Evolutionary conservation across 768 basidiomycete species (phyloP).

Genomic region (Candolleomyces aberdarensis): DNA sequence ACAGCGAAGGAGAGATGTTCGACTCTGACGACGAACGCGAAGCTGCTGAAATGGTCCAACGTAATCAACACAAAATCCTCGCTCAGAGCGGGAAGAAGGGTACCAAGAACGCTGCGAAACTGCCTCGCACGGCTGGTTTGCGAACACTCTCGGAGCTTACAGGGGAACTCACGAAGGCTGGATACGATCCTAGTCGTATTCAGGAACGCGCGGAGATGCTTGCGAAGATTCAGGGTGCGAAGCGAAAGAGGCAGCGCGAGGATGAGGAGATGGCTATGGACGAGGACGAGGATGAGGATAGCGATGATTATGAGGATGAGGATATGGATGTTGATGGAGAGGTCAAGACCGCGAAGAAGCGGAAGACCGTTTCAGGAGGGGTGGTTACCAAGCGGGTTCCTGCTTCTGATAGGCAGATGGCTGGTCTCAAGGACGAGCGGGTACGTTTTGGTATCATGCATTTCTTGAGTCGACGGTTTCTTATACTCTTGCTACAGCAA

Average conservation of each 20-base stretch:
- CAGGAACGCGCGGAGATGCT: constrained; percentile 85
- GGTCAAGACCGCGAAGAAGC: constrained; percentile 51
- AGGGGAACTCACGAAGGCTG: constrained; percentile 78
- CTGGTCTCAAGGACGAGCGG: constrained; percentile 74
- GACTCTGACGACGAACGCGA: constrained; percentile 80
- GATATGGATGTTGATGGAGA: constrained; percentile 56
- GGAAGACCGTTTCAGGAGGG: constrained; percentile 59
- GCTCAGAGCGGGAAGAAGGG: constrained; percentile 83
- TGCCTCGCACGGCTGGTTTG: constrained; percentile 73
- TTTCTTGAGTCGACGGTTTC: constrained; percentile 7
- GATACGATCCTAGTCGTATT: constrained; percentile 84
- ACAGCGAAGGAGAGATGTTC: constrained; percentile 79
- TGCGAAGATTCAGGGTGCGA: constrained; percentile 66
- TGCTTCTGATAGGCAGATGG: constrained; percentile 67
- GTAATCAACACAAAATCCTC: constrained; percentile 59
- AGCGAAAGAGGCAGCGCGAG: constrained; percentile 65
- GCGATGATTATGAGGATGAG: constrained; percentile 40
- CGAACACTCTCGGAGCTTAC: constrained; percentile 76
- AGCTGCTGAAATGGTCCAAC: constrained; percentile 51
- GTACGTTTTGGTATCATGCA: constrained; percentile 38
- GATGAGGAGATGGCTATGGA: constrained; percentile 56
- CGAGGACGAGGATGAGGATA: constrained; percentile 50
- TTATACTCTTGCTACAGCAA: constrained; percentile 48
- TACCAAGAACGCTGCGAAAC: constrained; percentile 78
- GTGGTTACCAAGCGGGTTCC: constrained; percentile 55